Evolutionary conservation across 208 protist genomes (phyloP).

Genomic region (Leishmania guyanensis): DNA sequence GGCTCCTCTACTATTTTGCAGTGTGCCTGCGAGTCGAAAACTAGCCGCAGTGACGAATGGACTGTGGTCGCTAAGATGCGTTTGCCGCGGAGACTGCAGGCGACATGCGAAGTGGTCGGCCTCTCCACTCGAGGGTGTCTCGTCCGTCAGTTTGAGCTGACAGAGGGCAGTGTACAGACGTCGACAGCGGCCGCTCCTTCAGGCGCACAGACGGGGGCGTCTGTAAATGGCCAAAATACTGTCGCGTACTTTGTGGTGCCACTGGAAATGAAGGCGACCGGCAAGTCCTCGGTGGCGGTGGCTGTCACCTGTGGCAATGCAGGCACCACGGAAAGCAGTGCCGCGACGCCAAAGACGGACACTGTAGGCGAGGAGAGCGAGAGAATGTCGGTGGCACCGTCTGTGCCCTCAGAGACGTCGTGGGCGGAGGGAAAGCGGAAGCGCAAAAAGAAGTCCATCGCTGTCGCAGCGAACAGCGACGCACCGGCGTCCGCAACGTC

Average conservation of each 20-base stretch:
- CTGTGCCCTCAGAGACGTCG: not conserved
- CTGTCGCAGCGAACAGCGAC: not conserved
- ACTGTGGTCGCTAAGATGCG: constrained; percentile 29
- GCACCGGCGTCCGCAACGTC: not conserved
- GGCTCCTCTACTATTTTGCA: constrained; percentile 30
- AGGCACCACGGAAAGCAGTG: not conserved
- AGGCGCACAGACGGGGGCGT: too few relatives aligned
- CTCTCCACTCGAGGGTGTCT: constrained; percentile 13
- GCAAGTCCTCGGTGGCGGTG: not conserved
- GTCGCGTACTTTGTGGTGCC: constrained; percentile 23
- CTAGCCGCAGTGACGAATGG: constrained; percentile 4
- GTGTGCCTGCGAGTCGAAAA: constrained; percentile 33
- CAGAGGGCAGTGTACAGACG: not conserved
- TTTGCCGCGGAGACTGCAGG: constrained; percentile 16
- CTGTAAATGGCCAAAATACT: not conserved
- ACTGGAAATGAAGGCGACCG: constrained; percentile 27
- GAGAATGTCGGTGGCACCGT: not conserved
- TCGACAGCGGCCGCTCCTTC: not conserved
- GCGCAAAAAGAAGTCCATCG: constrained; percentile 16
- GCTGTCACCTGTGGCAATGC: not conserved
- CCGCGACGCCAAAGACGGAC: not conserved
- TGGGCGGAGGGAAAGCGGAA: constrained; percentile 20
- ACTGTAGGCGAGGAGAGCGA: not conserved
- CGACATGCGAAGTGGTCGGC: constrained; percentile 20
- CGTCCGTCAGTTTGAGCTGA: constrained; percentile 7